phyloP scores from a whole-genome alignment of 2,329 filamentous ascomycete species.

The Paecilomyces variotii region DNA sequence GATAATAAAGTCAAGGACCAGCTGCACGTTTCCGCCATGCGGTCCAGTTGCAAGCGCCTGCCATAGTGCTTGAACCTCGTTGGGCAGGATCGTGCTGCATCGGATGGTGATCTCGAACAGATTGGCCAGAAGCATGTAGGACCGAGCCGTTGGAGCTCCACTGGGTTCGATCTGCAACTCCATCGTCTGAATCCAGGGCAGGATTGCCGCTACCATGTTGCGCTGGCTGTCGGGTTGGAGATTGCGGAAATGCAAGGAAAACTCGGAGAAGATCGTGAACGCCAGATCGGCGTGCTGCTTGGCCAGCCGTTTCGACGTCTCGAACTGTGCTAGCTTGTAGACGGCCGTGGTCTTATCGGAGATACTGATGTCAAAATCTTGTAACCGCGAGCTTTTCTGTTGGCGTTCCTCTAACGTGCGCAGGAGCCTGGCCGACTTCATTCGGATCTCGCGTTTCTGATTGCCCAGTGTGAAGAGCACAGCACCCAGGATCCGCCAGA shows the following conservation, averaged over 20 bases:
- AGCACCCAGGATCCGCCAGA: slow-evolving; percentile 84
- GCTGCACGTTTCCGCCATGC: slow-evolving; percentile 84
- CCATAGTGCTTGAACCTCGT: slow-evolving; percentile 96
- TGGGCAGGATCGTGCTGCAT: slow-evolving; percentile 78
- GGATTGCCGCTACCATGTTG: slow-evolving; percentile 86
- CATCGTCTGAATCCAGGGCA: slow-evolving; percentile 94
- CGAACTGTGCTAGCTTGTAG: slow-evolving; percentile 94
- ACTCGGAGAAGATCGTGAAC: slow-evolving; percentile 93
- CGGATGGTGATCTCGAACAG: slow-evolving; percentile 94
- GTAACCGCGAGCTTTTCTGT: slow-evolving; percentile 78
- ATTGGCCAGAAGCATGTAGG: slow-evolving; percentile 91
- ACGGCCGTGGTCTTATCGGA: slow-evolving; percentile 97
- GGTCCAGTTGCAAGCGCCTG: slow-evolving; percentile 90
- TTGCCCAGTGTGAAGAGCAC: slow-evolving; percentile 90
- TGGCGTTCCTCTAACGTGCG: slow-evolving; percentile 76
- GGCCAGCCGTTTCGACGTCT: slow-evolving; percentile 83
- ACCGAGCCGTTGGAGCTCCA: slow-evolving; percentile 80
- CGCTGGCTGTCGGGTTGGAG: slow-evolving; percentile 74
- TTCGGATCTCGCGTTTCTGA: slow-evolving; percentile 78
- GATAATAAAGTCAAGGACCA: slow-evolving; percentile 96
- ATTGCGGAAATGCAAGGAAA: slow-evolving; percentile 86
- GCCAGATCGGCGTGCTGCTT: slow-evolving; percentile 83
- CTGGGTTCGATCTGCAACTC: slow-evolving; percentile 88
- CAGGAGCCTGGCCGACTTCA: slow-evolving; percentile 76
- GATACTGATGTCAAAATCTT: slow-evolving; percentile 97